Percentiles rank a stretch among this genome's conserved stretches.
phyloP scores from a whole-genome alignment of 495 filamentous ascomycete genomes.

The Penicillium cosmopolitanum region DNA sequence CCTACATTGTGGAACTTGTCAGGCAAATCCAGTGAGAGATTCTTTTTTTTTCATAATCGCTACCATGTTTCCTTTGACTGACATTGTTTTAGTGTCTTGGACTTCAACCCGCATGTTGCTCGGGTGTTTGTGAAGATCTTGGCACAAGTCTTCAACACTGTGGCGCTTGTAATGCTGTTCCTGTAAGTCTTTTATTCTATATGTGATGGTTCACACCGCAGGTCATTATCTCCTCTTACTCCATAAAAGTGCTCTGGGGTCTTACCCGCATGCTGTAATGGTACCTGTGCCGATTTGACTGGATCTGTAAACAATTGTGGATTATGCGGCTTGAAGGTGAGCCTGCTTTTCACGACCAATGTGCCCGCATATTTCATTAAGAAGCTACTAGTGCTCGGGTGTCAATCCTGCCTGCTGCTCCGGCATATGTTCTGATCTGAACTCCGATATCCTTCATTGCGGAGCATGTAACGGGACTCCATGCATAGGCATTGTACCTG shows the following conservation, averaged over 20 bases:
- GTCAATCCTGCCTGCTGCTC: constrained; percentile 17
- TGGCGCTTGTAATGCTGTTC: constrained; percentile 15
- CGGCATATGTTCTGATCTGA: constrained; percentile 18
- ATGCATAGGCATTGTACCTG: constrained; percentile 18
- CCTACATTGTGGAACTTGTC: constrained; percentile 18
- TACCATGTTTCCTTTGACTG: not conserved
- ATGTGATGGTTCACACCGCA: not conserved
- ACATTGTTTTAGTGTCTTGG: constrained; percentile 4
- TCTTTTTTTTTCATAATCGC: not conserved
- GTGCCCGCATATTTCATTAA: too few relatives aligned
- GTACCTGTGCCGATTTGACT: constrained; percentile 17
- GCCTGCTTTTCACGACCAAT: not conserved
- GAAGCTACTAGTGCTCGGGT: constrained; percentile 15
- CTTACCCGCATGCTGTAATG: constrained; percentile 21
- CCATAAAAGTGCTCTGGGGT: constrained; percentile 16
- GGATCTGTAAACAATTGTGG: constrained; percentile 19
- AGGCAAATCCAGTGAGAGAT: constrained; percentile 12
- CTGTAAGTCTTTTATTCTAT: constrained; percentile 5
- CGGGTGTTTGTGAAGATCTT: constrained; percentile 17
- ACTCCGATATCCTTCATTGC: constrained; percentile 10
- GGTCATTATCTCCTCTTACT: not conserved
- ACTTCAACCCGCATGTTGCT: constrained; percentile 18
- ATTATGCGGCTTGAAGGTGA: constrained; percentile 15
- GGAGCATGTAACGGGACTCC: constrained; percentile 13
- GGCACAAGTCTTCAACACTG: constrained; percentile 10